Evolutionary conservation across 2,329 filamentous ascomycete genomes (phyloP).

Genomic region (Pyrenophora tritici-repentis): DNA sequence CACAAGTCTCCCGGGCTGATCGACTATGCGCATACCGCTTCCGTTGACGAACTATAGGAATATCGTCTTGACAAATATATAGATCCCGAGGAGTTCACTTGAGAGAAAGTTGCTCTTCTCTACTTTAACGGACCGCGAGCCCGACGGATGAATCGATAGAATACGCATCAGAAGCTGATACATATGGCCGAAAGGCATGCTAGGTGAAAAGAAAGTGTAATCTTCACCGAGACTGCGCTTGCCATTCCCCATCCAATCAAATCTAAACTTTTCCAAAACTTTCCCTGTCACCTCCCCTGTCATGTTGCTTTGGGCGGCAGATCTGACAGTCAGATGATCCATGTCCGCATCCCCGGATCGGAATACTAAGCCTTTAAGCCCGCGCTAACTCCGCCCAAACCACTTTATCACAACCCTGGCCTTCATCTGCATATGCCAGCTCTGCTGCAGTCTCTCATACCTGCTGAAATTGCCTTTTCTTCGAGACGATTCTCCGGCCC

Average conservation of each 20-base stretch:
- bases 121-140: conserved; percentile 36
- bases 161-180: conserved; percentile 17
- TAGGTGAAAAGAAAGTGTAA: conserved; percentile 32
- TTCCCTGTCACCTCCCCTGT: conserved; percentile 6
- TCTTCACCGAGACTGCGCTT: conserved; percentile 22
- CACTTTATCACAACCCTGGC: conserved; percentile 41
- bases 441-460: conserved; percentile 20
- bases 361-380: conserved; percentile 21
- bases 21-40: neutral
- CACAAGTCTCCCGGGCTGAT: neutral
- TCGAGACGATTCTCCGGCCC: conserved; percentile 12
- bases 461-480: conserved; percentile 14
- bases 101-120: neutral
- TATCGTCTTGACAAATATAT: neutral
- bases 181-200: conserved; percentile 17
- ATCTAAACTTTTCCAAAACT: conserved; percentile 4
- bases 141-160: conserved; percentile 36
- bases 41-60: neutral
- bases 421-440: conserved; percentile 28
- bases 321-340: conserved; percentile 19
- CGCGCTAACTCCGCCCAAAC: conserved; percentile 33
- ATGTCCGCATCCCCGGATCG: conserved; percentile 18
- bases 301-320: conserved; percentile 27
- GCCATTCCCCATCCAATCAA: conserved; percentile 14
- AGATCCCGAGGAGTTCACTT: neutral